A percentile compares a stretch with the other conserved stretches of the same genome.
phyloP scores from a whole-genome alignment of 2,329 filamentous ascomycete species.

The Dryadomyces quercus-mongolicae region DNA sequence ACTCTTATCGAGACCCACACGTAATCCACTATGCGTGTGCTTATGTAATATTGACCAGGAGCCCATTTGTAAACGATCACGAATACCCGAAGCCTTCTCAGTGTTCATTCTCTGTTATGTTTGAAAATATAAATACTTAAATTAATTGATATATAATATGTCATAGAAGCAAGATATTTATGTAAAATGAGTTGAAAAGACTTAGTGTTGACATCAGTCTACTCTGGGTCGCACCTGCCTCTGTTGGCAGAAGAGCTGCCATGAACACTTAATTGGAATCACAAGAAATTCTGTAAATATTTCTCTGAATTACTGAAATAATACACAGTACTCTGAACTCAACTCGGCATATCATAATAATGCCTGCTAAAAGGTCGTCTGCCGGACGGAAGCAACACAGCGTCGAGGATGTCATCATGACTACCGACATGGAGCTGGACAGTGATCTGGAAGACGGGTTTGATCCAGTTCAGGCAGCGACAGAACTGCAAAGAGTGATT shows the following conservation, averaged over 20 bases:
- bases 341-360: neutral
- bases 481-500: slow-evolving; percentile 9
- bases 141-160: too few relatives aligned
- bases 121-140: too few relatives aligned
- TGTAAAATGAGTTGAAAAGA: too few relatives aligned
- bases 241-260: too few relatives aligned
- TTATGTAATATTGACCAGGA: neutral
- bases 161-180: too few relatives aligned
- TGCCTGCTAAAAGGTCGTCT: neutral
- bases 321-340: too few relatives aligned
- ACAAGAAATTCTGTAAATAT: neutral
- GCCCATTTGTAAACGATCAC: too few relatives aligned
- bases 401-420: neutral
- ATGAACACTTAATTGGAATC: neutral
- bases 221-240: neutral
- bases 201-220: neutral
- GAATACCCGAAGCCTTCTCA: too few relatives aligned
- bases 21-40: neutral
- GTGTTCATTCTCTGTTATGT: too few relatives aligned
- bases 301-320: too few relatives aligned
- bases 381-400: neutral
- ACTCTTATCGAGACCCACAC: neutral
- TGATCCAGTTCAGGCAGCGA: slow-evolving; percentile 10
- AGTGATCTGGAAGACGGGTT: slow-evolving; percentile 5
- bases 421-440: slow-evolving; percentile 3